phyloP scores from a whole-genome alignment of 2,329 filamentous ascomycete genomes.

The Monosporascus sp. region DNA sequence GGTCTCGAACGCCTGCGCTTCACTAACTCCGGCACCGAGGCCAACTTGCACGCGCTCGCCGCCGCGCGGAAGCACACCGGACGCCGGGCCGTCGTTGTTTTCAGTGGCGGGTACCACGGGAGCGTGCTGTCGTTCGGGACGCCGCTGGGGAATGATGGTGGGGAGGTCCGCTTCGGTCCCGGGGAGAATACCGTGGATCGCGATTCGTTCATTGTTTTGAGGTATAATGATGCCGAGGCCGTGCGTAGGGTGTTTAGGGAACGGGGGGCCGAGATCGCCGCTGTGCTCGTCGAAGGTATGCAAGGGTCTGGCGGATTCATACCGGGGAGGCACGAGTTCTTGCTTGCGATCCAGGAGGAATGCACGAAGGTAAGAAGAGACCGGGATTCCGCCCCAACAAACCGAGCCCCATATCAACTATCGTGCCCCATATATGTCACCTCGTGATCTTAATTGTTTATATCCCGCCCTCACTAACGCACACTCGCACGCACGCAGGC shows the following conservation, averaged over 20 bases:
- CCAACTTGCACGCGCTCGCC: conserved; percentile 54
- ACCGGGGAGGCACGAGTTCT: conserved; percentile 43
- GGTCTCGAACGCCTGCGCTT: conserved; percentile 52
- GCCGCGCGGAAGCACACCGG: conserved; percentile 42
- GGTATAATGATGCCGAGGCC: conserved; percentile 54
- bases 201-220: conserved; percentile 53
- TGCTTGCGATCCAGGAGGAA: conserved; percentile 42
- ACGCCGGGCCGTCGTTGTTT: conserved; percentile 44
- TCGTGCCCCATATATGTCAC: too few species aligned
- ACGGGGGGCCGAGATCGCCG: conserved; percentile 43
- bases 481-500: conserved; percentile 18
- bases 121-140: conserved; percentile 43
- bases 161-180: conserved; percentile 12
- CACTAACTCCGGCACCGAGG: conserved; percentile 62
- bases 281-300: conserved; percentile 62
- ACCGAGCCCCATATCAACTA: too few species aligned
- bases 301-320: conserved; percentile 58
- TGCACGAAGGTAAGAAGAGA: conserved; percentile 29
- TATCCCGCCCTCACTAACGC: too few species aligned
- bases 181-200: conserved; percentile 42
- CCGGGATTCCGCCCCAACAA: too few species aligned
- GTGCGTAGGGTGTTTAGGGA: conserved; percentile 37
- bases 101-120: conserved; percentile 48
- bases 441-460: too few species aligned
- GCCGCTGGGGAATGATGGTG: conserved; percentile 20